Percentiles rank a stretch among this genome's conserved stretches.
Evolutionary conservation across 202 grass and related monocot species (phyloP).

Genomic region (Carex sylvatica): DNA sequence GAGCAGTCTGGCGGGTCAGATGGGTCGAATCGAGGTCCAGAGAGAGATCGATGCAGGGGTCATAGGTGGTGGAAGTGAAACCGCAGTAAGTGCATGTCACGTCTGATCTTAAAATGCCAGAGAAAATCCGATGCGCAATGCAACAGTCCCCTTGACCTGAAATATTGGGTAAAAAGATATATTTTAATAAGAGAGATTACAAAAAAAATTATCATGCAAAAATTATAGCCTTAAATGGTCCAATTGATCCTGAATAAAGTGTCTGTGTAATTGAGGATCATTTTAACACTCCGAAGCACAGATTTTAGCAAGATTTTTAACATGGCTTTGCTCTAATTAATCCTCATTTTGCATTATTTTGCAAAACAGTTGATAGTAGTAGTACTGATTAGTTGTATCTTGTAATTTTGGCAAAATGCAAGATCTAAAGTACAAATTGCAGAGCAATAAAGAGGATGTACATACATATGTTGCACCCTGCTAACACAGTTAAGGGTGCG

Average conservation of each 20-base stretch:
- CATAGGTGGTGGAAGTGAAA: slow-evolving; percentile 93
- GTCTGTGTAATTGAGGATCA: neutral
- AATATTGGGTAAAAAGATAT: neutral
- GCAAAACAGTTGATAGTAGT: neutral
- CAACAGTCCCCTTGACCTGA: slow-evolving; percentile 85
- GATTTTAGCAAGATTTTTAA: neutral
- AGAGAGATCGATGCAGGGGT: slow-evolving; percentile 87
- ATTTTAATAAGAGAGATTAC: neutral
- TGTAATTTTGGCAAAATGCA: slow-evolving; percentile 24
- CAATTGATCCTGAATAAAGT: neutral
- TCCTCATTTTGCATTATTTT: neutral
- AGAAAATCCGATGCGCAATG: slow-evolving; percentile 91
- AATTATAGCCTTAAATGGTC: neutral
- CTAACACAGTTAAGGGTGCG: neutral
- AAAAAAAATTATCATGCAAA: too few relatives aligned
- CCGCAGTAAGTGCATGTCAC: slow-evolving; percentile 90
- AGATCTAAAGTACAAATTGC: slow-evolving; percentile 21
- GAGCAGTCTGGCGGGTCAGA: slow-evolving; percentile 24
- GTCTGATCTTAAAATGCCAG: slow-evolving; percentile 90
- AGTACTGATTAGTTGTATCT: neutral
- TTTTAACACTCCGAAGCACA: neutral
- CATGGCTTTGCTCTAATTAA: neutral
- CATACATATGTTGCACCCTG: neutral
- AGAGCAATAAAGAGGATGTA: slow-evolving; percentile 10
- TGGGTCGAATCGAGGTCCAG: slow-evolving; percentile 52